These are phyloP conservation scores for Hemileccinum impolitum DNA, from an alignment of 768 basidiomycete genomes.

Conservation along the genomic window DNA sequence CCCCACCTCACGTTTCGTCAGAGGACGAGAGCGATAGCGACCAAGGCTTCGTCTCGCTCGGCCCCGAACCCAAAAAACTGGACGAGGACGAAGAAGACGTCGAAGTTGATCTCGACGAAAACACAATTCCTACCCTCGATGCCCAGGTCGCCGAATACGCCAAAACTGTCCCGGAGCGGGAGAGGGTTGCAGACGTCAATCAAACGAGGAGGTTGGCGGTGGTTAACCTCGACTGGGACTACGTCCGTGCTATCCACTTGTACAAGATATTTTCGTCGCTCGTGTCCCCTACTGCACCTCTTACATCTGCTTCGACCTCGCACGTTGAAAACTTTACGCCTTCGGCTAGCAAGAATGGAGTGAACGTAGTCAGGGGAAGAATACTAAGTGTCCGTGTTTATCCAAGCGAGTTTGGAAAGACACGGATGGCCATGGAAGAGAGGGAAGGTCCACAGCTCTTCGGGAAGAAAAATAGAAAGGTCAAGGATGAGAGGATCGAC, in stretches of 20 bases:
- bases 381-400: slow-evolving; percentile 81
- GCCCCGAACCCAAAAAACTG: slow-evolving; percentile 32
- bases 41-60: slow-evolving; percentile 47
- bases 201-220: slow-evolving; percentile 74
- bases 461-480: slow-evolving; percentile 42
- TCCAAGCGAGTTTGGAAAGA: slow-evolving; percentile 91
- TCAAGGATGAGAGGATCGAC: slow-evolving; percentile 54
- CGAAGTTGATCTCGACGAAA: slow-evolving; percentile 82
- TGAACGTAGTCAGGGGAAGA: slow-evolving; percentile 51
- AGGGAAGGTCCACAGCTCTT: slow-evolving; percentile 91
- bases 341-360: slow-evolving; percentile 6
- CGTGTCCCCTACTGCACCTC: slow-evolving; percentile 56
- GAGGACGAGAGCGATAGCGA: slow-evolving; percentile 47
- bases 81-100: slow-evolving; percentile 37
- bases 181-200: slow-evolving; percentile 38
- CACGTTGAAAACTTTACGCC: slow-evolving; percentile 11
- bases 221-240: slow-evolving; percentile 98
- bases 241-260: slow-evolving; percentile 84
- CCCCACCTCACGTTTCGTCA: background rate
- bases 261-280: slow-evolving; percentile 92
- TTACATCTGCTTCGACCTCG: slow-evolving; percentile 29
- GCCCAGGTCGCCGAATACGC: slow-evolving; percentile 67
- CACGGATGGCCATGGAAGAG: slow-evolving; percentile 82
- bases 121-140: slow-evolving; percentile 64
- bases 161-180: slow-evolving; percentile 44